Evolutionary conservation across 164 flowering plant genomes (phyloP).

Genomic region (Chloranthus sessilifolius): DNA sequence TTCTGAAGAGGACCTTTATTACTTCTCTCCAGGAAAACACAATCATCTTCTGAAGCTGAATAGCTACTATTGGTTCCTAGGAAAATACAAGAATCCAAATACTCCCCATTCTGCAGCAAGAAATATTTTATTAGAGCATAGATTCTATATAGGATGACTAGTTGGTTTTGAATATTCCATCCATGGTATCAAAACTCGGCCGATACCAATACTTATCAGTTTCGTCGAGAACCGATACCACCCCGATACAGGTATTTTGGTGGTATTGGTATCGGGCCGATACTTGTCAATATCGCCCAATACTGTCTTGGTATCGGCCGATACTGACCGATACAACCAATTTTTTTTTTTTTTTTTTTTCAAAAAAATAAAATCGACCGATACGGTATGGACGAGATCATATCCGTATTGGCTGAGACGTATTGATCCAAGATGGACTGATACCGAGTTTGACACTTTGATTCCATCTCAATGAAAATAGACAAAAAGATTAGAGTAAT

Average conservation of each 20-base stretch:
- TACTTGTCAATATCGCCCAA: too few relatives aligned
- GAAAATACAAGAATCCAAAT: constrained; percentile 75
- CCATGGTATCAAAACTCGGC: too few relatives aligned
- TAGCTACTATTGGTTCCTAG: constrained; percentile 82
- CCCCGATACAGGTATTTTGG: too few relatives aligned
- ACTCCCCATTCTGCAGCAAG: constrained; percentile 61
- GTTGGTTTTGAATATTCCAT: constrained; percentile 1
- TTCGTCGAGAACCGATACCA: too few relatives aligned
- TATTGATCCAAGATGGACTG: too few relatives aligned
- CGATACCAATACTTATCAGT: too few relatives aligned
- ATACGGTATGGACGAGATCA: neutral
- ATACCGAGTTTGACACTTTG: too few relatives aligned
- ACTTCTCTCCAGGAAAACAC: constrained; percentile 45
- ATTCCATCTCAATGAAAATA: neutral
- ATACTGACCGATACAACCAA: too few relatives aligned
- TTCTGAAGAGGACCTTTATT: constrained; percentile 23
- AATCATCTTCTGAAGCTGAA: constrained; percentile 65
- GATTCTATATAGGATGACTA: neutral
- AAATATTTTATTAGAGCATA: constrained; percentile 5
- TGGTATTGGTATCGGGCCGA: too few relatives aligned
- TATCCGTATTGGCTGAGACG: neutral
- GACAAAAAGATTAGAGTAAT: neutral
- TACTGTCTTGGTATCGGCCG: too few relatives aligned
- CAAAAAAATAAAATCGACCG: too few relatives aligned
- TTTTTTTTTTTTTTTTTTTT: too few relatives aligned